Evolutionary conservation across 2,329 filamentous ascomycete genomes (phyloP).

Genomic region (Pestalotiopsis sp.): DNA sequence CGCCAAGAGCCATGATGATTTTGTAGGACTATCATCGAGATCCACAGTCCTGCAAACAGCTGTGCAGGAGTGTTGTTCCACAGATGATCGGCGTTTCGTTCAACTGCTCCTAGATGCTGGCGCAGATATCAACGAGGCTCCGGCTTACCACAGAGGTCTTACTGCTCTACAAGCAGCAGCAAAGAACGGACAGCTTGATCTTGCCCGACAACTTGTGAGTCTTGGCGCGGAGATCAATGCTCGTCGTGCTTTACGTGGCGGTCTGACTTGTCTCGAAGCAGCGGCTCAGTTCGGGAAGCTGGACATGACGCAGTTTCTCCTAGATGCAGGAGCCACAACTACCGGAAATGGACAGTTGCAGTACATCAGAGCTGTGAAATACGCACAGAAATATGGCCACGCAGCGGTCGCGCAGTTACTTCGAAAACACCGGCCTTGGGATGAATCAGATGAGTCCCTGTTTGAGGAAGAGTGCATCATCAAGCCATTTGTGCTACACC

Average conservation of each 20-base stretch:
- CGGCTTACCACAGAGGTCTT: neutral
- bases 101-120: neutral
- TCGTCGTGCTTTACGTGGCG: neutral
- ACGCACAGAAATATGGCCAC: fast-evolving
- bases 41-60: neutral
- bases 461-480: neutral
- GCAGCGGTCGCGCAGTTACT: neutral
- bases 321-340: neutral
- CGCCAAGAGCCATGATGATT: neutral
- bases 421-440: neutral
- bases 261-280: neutral
- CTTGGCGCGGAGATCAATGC: neutral
- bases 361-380: neutral
- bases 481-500: fast-evolving
- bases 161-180: neutral
- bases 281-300: neutral
- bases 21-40: no score
- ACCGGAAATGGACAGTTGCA: neutral
- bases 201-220: neutral
- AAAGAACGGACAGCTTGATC: neutral
- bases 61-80: neutral
- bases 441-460: neutral
- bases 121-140: neutral
- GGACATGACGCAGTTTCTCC: neutral
- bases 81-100: neutral